These are phyloP conservation scores for Scedosporium dehoogii DNA, from an alignment of 2,329 filamentous ascomycete genomes.

Conservation along the genomic window DNA sequence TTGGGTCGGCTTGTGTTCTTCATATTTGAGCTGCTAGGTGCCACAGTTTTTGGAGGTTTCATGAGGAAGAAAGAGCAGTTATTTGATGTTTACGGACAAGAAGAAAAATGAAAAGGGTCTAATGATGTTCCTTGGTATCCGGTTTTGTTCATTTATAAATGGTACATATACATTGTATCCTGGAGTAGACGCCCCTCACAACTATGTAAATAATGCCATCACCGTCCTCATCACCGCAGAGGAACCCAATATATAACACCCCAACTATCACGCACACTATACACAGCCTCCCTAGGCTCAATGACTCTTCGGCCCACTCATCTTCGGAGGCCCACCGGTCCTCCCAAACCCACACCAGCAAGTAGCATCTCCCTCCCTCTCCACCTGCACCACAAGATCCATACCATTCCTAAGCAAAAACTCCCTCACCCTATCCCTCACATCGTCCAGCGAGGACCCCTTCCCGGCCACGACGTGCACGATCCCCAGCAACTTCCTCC, in stretches of 20 bases:
- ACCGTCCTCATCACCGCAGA: background rate
- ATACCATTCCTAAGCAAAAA: slow-evolving; percentile 65
- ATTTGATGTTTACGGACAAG: no score
- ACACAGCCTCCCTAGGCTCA: background rate
- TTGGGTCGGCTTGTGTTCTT: no score
- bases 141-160: background rate
- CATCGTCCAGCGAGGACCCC: slow-evolving; percentile 68
- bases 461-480: slow-evolving; percentile 75
- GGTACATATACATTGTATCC: background rate
- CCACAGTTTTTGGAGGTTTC: no score
- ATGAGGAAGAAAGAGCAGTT: no score
- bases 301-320: background rate
- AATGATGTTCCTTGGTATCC: background rate
- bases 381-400: slow-evolving; percentile 79
- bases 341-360: slow-evolving; percentile 49
- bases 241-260: no score
- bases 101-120: background rate
- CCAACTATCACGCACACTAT: no score
- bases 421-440: slow-evolving; percentile 63
- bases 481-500: slow-evolving; percentile 60
- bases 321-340: background rate
- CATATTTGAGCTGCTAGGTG: background rate
- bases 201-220: background rate
- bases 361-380: slow-evolving; percentile 63
- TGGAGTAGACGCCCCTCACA: background rate